A percentile compares a stretch with the other conserved stretches of the same genome.
phyloP scores from a whole-genome alignment of 257 asterid species.

The Solanum pinnatisectum region DNA sequence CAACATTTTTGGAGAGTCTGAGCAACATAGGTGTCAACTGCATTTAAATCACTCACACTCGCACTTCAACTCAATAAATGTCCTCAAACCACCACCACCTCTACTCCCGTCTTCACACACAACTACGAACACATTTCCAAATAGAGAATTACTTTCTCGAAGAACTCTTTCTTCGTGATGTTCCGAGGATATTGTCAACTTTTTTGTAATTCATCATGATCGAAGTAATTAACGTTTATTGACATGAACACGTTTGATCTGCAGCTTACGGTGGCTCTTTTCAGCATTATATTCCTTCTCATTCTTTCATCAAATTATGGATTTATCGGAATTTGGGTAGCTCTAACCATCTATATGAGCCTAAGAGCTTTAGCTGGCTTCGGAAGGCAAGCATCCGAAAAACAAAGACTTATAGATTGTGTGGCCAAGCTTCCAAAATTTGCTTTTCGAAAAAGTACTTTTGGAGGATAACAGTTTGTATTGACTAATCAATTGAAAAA shows the following conservation, averaged over 20 bases:
- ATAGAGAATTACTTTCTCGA: not conserved
- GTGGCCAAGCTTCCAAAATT: not conserved
- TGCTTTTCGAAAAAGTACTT: not conserved
- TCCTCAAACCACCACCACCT: not conserved
- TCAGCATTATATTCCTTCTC: slow-evolving; percentile 45
- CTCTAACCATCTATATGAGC: slow-evolving; percentile 56
- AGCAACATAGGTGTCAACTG: not conserved
- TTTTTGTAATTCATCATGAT: not conserved
- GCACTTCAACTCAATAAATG: not conserved
- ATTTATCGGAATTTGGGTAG: slow-evolving; percentile 59
- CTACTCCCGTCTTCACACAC: not conserved
- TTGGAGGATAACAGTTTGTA: not conserved
- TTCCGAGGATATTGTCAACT: not conserved
- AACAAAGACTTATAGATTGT: not conserved
- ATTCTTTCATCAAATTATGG: slow-evolving; percentile 38
- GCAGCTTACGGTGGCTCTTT: slow-evolving; percentile 56
- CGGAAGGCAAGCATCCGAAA: slow-evolving; percentile 34
- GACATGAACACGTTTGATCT: not conserved
- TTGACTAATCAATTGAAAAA: not conserved
- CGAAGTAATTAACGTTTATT: not conserved
- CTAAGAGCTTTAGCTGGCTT: slow-evolving; percentile 60
- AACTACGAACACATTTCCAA: not conserved
- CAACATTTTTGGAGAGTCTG: not conserved
- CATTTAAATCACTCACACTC: not conserved
- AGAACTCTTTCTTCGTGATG: not conserved